These are phyloP conservation scores for Wickerhamiella occidentalis DNA, from an alignment of 805 yeast genomes.

Conservation along the genomic window DNA sequence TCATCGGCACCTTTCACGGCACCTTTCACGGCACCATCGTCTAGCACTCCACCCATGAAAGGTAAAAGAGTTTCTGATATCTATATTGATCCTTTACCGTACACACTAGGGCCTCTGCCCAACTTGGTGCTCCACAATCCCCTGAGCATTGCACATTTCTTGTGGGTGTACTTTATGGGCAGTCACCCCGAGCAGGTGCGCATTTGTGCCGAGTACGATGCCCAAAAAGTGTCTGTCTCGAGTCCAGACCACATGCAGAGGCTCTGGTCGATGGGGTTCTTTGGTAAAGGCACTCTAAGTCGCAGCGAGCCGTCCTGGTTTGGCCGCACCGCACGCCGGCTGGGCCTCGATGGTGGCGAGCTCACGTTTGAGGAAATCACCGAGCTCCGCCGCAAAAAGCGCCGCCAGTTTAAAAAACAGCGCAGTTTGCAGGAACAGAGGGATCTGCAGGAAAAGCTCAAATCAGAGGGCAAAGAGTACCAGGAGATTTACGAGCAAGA, in stretches of 20 bases:
- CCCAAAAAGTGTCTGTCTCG: conserved; percentile 27
- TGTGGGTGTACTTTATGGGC: conserved; percentile 24
- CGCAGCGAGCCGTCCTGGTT: conserved; percentile 91
- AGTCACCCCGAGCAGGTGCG: conserved; percentile 15
- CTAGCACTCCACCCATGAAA: conserved; percentile 3
- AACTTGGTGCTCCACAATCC: conserved; percentile 53
- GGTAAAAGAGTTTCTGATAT: conserved; percentile 20
- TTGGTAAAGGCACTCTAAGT: conserved; percentile 83
- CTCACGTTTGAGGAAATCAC: conserved; percentile 59
- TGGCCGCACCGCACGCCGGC: conserved; percentile 46
- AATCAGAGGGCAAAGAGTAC: conserved; percentile 25
- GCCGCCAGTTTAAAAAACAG: conserved; percentile 58
- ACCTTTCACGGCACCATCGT: too few relatives aligned
- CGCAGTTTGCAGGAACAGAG: conserved; percentile 48
- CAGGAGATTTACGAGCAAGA: conserved; percentile 34
- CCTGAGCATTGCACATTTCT: conserved; percentile 44
- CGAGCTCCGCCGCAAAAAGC: conserved; percentile 52
- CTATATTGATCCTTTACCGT: conserved; percentile 48
- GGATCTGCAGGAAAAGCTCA: conserved; percentile 33
- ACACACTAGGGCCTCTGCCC: conserved; percentile 39
- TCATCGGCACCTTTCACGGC: too few relatives aligned
- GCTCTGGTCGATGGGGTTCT: conserved; percentile 80
- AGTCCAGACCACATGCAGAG: conserved; percentile 36
- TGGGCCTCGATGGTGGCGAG: conserved; percentile 35
- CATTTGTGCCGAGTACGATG: conserved; percentile 17